Conservation (phyloP, 2,329 filamentous ascomycete species). For the Phialophora expanda region DNA sequence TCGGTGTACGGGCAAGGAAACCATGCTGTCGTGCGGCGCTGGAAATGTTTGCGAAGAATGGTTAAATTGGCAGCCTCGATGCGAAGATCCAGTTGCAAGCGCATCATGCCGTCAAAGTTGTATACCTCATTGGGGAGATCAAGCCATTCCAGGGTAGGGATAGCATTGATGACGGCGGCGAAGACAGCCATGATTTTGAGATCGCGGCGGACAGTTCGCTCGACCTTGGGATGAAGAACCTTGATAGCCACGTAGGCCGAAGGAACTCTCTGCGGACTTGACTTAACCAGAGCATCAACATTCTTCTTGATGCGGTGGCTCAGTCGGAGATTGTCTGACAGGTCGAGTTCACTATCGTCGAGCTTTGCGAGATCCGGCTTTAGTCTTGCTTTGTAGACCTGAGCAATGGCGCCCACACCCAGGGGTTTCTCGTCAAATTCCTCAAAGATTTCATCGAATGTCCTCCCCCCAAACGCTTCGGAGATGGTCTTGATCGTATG, state of each 20-base stretch:
- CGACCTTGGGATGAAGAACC: constrained; percentile 89
- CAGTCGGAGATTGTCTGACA: constrained; percentile 60
- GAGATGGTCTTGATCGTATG: constrained; percentile 79
- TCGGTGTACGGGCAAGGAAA: constrained; percentile 94
- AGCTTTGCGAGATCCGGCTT: constrained; percentile 75
- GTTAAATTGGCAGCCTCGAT: constrained; percentile 91
- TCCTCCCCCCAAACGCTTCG: constrained; percentile 77
- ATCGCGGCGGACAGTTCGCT: constrained; percentile 87
- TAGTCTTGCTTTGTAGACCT: constrained; percentile 95
- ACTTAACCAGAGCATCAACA: constrained; percentile 85
- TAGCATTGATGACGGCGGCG: constrained; percentile 77
- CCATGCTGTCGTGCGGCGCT: constrained; percentile 86
- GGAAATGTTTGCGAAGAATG: constrained; percentile 89
- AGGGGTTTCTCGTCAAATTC: constrained; percentile 90
- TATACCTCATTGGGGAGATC: constrained; percentile 91
- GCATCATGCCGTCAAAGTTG: constrained; percentile 99
- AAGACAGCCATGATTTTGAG: constrained; percentile 94
- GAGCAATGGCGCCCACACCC: constrained; percentile 93
- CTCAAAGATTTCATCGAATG: constrained; percentile 91
- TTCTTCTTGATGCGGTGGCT: constrained; percentile 75
- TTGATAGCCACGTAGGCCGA: constrained; percentile 95
- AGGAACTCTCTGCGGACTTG: constrained; percentile 79
- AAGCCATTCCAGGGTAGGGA: constrained; percentile 96
- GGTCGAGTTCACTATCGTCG: constrained; percentile 61
- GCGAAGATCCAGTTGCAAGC: constrained; percentile 89